These are phyloP conservation scores for Neophaeococcomyces mojaviensis DNA, from an alignment of 2,329 filamentous ascomycete species.

Conservation along the genomic window DNA sequence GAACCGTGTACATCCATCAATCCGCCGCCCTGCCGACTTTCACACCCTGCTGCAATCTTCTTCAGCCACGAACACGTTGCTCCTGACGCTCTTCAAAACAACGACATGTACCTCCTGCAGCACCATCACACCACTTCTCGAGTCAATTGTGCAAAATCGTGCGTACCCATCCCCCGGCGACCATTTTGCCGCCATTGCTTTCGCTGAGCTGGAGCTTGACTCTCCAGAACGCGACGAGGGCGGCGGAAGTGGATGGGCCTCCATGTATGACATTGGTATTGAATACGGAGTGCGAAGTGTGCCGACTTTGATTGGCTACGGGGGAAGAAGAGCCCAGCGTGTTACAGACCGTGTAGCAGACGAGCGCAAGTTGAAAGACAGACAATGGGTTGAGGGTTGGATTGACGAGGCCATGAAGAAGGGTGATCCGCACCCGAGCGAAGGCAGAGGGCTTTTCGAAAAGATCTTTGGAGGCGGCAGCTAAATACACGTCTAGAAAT, in stretches of 20 bases:
- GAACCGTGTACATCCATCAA: constrained; percentile 17
- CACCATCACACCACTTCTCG: constrained; percentile 20
- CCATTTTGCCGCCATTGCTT: constrained; percentile 16
- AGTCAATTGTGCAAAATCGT: constrained; percentile 16
- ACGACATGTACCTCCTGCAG: constrained; percentile 21
- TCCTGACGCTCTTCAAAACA: constrained; percentile 20
- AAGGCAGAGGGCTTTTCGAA: constrained; percentile 8
- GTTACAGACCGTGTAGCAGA: constrained; percentile 21
- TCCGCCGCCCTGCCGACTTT: constrained; percentile 20
- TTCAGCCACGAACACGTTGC: constrained; percentile 20
- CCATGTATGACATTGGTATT: constrained; percentile 20
- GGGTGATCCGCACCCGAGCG: constrained; percentile 17
- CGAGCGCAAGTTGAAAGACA: constrained; percentile 18
- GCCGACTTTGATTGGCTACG: constrained; percentile 22
- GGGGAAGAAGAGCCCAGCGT: constrained; percentile 19
- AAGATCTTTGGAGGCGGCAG: constrained; percentile 16
- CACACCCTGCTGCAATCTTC: constrained; percentile 19
- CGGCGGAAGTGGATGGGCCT: constrained; percentile 7
- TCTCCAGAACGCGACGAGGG: constrained; percentile 25
- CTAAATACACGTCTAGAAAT: neutral
- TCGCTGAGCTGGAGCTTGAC: constrained; percentile 22
- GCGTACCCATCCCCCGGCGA: constrained; percentile 11
- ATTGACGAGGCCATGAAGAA: constrained; percentile 21
- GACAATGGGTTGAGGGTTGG: constrained; percentile 15
- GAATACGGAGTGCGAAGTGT: constrained; percentile 22